phyloP scores from a whole-genome alignment of 2,329 filamentous ascomycete species.

The Aspergillus latus region DNA sequence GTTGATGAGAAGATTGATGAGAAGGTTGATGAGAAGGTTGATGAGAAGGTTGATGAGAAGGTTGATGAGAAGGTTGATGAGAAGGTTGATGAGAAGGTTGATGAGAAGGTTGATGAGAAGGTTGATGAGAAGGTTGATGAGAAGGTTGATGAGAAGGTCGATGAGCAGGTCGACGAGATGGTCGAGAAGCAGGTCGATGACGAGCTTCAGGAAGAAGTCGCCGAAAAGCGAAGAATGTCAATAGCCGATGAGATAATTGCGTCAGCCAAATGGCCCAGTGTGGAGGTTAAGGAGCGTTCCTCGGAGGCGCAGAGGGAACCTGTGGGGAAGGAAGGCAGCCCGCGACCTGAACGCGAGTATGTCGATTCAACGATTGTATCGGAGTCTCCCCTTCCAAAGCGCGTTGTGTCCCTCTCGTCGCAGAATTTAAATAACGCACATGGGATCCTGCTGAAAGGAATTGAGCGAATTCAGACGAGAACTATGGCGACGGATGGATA shows the following conservation, averaged over 20 bases:
- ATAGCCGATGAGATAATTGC: background rate
- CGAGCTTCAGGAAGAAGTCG: too few species aligned
- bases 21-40: background rate
- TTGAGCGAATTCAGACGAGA: constrained; percentile 36
- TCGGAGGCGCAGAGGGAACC: background rate
- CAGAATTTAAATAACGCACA: constrained; percentile 39
- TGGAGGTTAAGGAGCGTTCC: background rate
- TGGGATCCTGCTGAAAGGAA: constrained; percentile 41
- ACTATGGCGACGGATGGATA: constrained; percentile 44
- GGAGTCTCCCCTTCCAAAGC: constrained; percentile 28
- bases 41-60: background rate
- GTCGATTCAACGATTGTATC: constrained; percentile 17
- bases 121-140: background rate
- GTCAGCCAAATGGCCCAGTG: background rate
- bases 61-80: background rate
- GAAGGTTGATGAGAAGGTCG: background rate
- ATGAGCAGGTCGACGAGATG: too few species aligned
- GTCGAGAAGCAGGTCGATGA: too few species aligned
- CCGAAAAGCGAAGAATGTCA: background rate
- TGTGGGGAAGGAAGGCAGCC: too few species aligned
- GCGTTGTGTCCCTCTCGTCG: constrained; percentile 40
- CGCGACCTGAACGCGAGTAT: background rate
- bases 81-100: background rate
- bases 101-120: background rate
- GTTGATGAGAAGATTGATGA: background rate